phyloP scores from a whole-genome alignment of 2,329 filamentous ascomycete species.

The Diplodia sapinea region DNA sequence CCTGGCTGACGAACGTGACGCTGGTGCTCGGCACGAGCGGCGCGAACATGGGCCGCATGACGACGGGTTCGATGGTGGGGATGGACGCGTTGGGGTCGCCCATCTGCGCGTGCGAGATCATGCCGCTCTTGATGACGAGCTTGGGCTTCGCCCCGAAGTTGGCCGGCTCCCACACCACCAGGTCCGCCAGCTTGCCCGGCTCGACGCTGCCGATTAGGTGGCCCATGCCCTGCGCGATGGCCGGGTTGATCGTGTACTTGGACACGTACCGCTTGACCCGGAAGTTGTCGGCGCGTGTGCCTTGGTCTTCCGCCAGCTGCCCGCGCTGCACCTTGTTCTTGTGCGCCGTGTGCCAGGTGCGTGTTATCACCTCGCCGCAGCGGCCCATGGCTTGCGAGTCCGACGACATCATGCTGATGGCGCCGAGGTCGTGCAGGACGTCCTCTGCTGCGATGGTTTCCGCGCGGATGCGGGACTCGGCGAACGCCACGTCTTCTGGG shows the following conservation, averaged over 20 bases:
- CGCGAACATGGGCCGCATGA: slow-evolving; percentile 86
- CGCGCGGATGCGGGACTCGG: slow-evolving; percentile 89
- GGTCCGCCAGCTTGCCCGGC: slow-evolving; percentile 85
- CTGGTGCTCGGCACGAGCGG: slow-evolving; percentile 72
- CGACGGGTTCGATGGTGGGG: slow-evolving; percentile 83
- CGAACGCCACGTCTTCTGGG: slow-evolving; percentile 93
- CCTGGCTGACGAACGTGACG: slow-evolving; percentile 82
- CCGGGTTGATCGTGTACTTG: slow-evolving; percentile 96
- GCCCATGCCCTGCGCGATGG: slow-evolving; percentile 85
- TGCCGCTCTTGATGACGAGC: slow-evolving; percentile 82
- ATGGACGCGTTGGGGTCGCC: slow-evolving; percentile 65
- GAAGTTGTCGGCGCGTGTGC: slow-evolving; percentile 83
- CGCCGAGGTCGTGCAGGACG: slow-evolving; percentile 90
- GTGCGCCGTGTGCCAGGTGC: slow-evolving; percentile 96
- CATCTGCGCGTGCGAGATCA: slow-evolving; percentile 85
- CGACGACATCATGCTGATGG: slow-evolving; percentile 96
- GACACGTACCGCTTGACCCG: slow-evolving; percentile 89
- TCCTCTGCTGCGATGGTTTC: slow-evolving; percentile 98
- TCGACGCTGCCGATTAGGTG: slow-evolving; percentile 88
- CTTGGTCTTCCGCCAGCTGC: slow-evolving; percentile 74
- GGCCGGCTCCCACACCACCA: slow-evolving; percentile 84
- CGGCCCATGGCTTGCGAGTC: slow-evolving; percentile 97
- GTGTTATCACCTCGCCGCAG: slow-evolving; percentile 88
- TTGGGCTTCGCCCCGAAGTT: slow-evolving; percentile 88
- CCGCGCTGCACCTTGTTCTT: slow-evolving; percentile 94